Evolutionary conservation across 768 basidiomycete genomes (phyloP).

Genomic region (Rhodotorula babjevae): DNA sequence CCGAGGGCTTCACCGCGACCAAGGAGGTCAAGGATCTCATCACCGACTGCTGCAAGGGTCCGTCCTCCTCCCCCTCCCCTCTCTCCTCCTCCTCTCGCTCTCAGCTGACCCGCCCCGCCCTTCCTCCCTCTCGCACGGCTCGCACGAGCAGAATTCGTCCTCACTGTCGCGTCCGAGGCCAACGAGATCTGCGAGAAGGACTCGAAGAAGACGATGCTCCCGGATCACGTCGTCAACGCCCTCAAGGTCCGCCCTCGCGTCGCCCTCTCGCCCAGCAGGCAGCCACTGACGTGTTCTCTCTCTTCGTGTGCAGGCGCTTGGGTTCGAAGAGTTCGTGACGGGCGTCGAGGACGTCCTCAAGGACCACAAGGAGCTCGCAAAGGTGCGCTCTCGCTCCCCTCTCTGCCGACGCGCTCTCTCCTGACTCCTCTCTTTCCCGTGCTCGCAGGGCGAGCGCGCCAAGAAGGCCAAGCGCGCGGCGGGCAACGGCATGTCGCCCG

Average conservation of each 20-base stretch:
- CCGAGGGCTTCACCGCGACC: constrained; percentile 76
- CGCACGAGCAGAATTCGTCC: constrained; percentile 84
- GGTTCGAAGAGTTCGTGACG: constrained; percentile 81
- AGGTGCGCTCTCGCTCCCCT: constrained; percentile 56
- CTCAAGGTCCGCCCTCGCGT: constrained; percentile 59
- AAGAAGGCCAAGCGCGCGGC: constrained; percentile 78
- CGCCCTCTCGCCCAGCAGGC: constrained; percentile 4
- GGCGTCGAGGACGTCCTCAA: constrained; percentile 90
- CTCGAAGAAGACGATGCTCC: constrained; percentile 97
- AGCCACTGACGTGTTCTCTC: neutral
- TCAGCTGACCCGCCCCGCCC: neutral
- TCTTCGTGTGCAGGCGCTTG: constrained; percentile 61
- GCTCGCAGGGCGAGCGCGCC: constrained; percentile 64
- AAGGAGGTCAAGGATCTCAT: constrained; percentile 97
- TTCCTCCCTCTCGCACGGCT: no score
- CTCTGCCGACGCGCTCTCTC: neutral
- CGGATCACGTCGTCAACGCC: constrained; percentile 90
- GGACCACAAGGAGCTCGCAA: constrained; percentile 93
- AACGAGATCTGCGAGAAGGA: constrained; percentile 98
- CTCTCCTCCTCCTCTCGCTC: neutral
- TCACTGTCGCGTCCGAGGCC: constrained; percentile 92
- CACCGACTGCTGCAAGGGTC: constrained; percentile 98
- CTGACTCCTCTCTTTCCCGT: neutral
- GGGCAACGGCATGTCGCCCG: constrained; percentile 80
- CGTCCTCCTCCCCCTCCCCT: constrained; percentile 22